Evolutionary conservation across 345 rosid species (phyloP).

Genomic region (Limnanthes douglasii): DNA sequence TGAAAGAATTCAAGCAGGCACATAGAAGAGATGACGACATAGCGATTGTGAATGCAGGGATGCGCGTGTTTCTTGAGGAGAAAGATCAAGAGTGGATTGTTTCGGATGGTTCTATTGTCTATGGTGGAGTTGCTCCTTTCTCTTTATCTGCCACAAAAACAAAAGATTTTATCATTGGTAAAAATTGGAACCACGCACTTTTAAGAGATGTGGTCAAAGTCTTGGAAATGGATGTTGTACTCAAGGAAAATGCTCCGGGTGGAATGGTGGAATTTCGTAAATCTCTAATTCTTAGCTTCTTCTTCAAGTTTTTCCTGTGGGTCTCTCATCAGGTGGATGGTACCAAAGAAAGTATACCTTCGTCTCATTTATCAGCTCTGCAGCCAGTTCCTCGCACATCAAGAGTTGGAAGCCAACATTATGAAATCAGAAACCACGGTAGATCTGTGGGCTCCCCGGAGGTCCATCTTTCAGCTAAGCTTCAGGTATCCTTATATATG

Average conservation of each 20-base stretch:
- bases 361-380: constrained; percentile 57
- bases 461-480: constrained; percentile 69
- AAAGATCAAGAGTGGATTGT: constrained; percentile 31
- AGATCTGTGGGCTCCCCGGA: constrained; percentile 74
- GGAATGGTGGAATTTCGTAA: constrained; percentile 95
- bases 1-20: constrained; percentile 94
- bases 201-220: constrained; percentile 46
- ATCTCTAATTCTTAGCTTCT: constrained; percentile 74
- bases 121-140: constrained; percentile 88
- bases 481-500: constrained; percentile 57
- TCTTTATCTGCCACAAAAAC: constrained; percentile 45
- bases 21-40: constrained; percentile 95
- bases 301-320: constrained; percentile 88
- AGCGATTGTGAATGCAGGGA: constrained; percentile 92
- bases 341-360: constrained; percentile 27
- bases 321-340: constrained; percentile 59
- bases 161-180: constrained; percentile 47
- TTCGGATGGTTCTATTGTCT: constrained; percentile 54
- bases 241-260: constrained; percentile 80
- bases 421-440: constrained; percentile 56
- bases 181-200: constrained; percentile 49
- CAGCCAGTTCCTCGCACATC: constrained; percentile 41
- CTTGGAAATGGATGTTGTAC: constrained; percentile 39
- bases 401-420: constrained; percentile 58
- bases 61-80: constrained; percentile 63